These are phyloP conservation scores for Plectosphaerella sp. DNA, from an alignment of 2,329 filamentous ascomycete genomes.

Conservation along the genomic window DNA sequence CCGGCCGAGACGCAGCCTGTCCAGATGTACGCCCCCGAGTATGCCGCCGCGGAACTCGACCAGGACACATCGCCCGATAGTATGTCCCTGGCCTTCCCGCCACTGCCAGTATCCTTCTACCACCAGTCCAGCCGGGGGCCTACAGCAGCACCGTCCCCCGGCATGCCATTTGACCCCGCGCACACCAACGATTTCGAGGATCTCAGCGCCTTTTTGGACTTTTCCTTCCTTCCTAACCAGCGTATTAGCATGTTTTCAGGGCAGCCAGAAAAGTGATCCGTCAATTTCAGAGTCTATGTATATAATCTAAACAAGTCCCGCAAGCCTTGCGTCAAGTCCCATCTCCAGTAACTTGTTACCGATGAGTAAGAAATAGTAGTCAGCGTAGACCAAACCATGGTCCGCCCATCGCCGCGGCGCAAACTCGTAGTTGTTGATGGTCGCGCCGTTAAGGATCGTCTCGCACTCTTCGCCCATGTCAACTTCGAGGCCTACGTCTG, in stretches of 20 bases:
- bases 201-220: constrained; percentile 17
- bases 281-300: not conserved
- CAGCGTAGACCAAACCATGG: constrained; percentile 44
- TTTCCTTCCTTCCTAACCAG: constrained; percentile 17
- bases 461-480: constrained; percentile 25
- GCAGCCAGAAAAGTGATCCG: constrained; percentile 2
- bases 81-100: constrained; percentile 27
- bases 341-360: constrained; percentile 37
- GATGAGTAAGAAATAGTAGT: constrained; percentile 41
- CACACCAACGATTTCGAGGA: constrained; percentile 9
- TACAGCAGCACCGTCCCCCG: constrained; percentile 9
- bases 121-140: constrained; percentile 7
- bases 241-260: constrained; percentile 18
- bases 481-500: constrained; percentile 12
- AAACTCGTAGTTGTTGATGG: constrained; percentile 41
- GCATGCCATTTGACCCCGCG: too few species aligned
- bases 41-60: constrained; percentile 3
- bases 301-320: not conserved
- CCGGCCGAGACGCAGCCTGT: not conserved
- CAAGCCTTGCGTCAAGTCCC: constrained; percentile 9
- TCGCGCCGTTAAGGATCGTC: constrained; percentile 39
- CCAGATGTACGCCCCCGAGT: too few species aligned
- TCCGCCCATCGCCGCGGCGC: constrained; percentile 38
- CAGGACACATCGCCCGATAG: constrained; percentile 9
- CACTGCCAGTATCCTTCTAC: constrained; percentile 23